Evolutionary conservation across 192 early-diverging fungal genomes (phyloP).

Genomic region (Linnemannia hyalina): DNA sequence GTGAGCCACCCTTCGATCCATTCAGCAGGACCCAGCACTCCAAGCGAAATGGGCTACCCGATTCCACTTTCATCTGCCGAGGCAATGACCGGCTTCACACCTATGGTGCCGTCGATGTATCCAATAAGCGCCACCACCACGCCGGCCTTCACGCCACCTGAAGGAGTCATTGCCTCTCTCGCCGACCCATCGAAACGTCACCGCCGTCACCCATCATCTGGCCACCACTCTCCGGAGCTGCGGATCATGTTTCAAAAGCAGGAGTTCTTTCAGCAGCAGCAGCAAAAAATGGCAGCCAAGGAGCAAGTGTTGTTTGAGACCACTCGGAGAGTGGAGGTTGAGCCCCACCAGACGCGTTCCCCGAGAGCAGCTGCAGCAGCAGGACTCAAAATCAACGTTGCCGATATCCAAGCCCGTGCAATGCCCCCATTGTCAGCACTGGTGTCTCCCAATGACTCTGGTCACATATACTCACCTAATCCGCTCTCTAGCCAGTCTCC

Average conservation of each 20-base stretch:
- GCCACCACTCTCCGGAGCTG: slow-evolving; percentile 46
- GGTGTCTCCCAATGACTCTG: slow-evolving; percentile 37
- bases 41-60: slow-evolving; percentile 17
- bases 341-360: slow-evolving; percentile 52
- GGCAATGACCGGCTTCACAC: slow-evolving; percentile 27
- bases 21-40: slow-evolving; percentile 12
- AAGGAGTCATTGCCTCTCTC: slow-evolving; percentile 14
- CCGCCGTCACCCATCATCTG: slow-evolving; percentile 51
- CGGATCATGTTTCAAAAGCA: slow-evolving; percentile 31
- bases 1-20: slow-evolving; percentile 1
- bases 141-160: slow-evolving; percentile 36
- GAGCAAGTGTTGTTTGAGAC: slow-evolving; percentile 28
- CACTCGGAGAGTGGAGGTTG: slow-evolving; percentile 18
- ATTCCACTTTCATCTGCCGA: slow-evolving; percentile 28
- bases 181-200: slow-evolving; percentile 36
- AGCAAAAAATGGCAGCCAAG: slow-evolving; percentile 40
- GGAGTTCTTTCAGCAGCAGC: slow-evolving; percentile 35
- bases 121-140: slow-evolving; percentile 22
- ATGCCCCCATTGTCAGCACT: slow-evolving; percentile 34
- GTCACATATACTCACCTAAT: slow-evolving; percentile 30
- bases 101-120: slow-evolving; percentile 45
- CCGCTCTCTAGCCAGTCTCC: slow-evolving; percentile 51
- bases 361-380: slow-evolving; percentile 34
- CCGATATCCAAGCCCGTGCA: slow-evolving; percentile 41
- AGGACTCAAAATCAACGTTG: slow-evolving; percentile 45